A percentile compares a stretch with the other conserved stretches of the same genome.
These are phyloP conservation scores for Neocucurbitaria cava DNA, from an alignment of 2,329 filamentous ascomycete species.

Conservation along the genomic window DNA sequence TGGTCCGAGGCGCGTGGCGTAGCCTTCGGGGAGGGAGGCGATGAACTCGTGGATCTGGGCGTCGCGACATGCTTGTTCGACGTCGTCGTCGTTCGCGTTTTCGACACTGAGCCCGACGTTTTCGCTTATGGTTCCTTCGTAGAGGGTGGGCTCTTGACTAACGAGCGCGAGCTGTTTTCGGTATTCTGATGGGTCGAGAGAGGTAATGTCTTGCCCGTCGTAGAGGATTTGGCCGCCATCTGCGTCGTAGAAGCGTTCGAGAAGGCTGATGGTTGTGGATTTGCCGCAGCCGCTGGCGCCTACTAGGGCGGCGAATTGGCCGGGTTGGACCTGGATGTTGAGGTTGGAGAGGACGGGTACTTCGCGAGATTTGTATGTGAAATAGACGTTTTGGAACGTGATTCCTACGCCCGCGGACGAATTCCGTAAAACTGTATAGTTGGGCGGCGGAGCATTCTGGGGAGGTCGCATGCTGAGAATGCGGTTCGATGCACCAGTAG, in stretches of 20 bases:
- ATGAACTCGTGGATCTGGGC: slow-evolving; percentile 52
- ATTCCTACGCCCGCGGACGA: slow-evolving; percentile 53
- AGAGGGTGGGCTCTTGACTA: slow-evolving; percentile 56
- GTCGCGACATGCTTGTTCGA: slow-evolving; percentile 42
- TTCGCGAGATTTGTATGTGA: slow-evolving; percentile 87
- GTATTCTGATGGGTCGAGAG: slow-evolving; percentile 48
- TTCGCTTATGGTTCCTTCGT: slow-evolving; percentile 52
- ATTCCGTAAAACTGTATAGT: slow-evolving; percentile 17
- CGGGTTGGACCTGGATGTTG: slow-evolving; percentile 58
- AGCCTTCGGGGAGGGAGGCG: slow-evolving; percentile 42
- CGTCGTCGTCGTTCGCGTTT: slow-evolving; percentile 33
- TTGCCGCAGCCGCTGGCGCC: slow-evolving; percentile 74
- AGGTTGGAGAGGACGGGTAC: slow-evolving; percentile 67
- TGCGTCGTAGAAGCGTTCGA: slow-evolving; percentile 73
- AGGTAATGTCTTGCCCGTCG: slow-evolving; percentile 47
- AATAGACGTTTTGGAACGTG: slow-evolving; percentile 92
- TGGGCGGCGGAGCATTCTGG: slow-evolving; percentile 6
- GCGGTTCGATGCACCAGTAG: slow-evolving; percentile 46
- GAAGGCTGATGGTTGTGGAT: slow-evolving; percentile 70
- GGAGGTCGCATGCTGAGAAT: slow-evolving; percentile 45
- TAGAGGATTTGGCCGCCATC: slow-evolving; percentile 69
- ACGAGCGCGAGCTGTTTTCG: slow-evolving; percentile 54
- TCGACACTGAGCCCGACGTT: slow-evolving; percentile 48
- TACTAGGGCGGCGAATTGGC: slow-evolving; percentile 74
- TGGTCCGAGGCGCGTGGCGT: slow-evolving; percentile 43